A percentile compares a stretch with the other conserved stretches of the same genome.
phyloP scores from a whole-genome alignment of 148 eudicot species.

The Heliamphora exappendiculata region DNA sequence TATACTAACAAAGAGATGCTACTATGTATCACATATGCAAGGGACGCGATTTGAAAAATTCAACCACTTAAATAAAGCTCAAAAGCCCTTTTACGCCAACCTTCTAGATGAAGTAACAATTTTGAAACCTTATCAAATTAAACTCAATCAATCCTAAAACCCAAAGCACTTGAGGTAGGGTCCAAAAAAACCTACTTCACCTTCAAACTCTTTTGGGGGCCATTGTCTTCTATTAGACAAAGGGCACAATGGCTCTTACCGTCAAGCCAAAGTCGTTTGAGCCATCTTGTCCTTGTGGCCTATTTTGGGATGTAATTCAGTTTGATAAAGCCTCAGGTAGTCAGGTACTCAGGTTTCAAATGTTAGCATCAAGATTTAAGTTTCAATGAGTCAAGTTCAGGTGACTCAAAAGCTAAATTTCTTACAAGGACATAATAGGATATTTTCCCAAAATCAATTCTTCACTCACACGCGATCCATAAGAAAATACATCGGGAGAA shows the following conservation, averaged over 20 bases:
- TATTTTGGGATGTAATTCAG: neutral
- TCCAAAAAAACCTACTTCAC: neutral
- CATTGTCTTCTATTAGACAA: neutral
- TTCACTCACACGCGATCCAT: neutral
- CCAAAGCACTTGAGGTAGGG: neutral
- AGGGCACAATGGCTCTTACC: neutral
- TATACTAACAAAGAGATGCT: neutral
- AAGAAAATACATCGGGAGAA: neutral
- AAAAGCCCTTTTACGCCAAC: neutral
- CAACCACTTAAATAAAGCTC: neutral
- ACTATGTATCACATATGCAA: neutral
- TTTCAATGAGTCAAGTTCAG: neutral
- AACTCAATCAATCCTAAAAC: neutral
- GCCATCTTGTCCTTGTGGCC: neutral
- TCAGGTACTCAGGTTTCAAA: too few relatives aligned
- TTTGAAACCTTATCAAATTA: neutral
- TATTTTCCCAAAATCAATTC: neutral
- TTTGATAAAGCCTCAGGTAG: neutral
- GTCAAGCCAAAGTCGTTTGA: neutral
- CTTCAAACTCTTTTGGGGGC: neutral
- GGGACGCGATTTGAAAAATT: neutral
- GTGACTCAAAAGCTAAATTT: neutral
- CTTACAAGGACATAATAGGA: neutral
- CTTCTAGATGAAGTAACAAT: neutral
- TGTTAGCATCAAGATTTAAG: neutral